phyloP scores from a whole-genome alignment of 2,329 filamentous ascomycete species.

The Claviceps lovelessii region DNA sequence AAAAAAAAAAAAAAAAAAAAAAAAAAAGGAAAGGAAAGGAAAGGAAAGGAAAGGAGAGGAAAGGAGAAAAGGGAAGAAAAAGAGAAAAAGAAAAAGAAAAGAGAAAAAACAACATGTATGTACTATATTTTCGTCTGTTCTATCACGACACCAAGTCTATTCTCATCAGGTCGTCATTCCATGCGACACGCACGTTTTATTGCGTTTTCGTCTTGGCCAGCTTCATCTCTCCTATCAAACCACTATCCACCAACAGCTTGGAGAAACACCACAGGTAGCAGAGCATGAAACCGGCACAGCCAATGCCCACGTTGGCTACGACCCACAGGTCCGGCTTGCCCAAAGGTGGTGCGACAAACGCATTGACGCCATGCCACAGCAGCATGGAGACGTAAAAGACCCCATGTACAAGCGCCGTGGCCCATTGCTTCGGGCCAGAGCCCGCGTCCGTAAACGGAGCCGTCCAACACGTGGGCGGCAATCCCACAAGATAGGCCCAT shows the following conservation, averaged over 20 bases:
- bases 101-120: background rate
- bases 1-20: background rate
- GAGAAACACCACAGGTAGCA: constrained; percentile 88
- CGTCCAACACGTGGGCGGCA: constrained; percentile 62
- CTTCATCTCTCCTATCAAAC: constrained; percentile 25
- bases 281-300: constrained; percentile 68
- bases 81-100: too few relatives aligned
- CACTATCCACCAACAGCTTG: constrained; percentile 48
- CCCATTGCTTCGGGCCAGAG: constrained; percentile 25
- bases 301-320: constrained; percentile 76
- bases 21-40: too few relatives aligned
- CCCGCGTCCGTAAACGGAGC: constrained; percentile 46
- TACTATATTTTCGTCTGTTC: background rate
- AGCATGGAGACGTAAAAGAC: constrained; percentile 66
- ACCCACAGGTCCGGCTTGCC: constrained; percentile 90
- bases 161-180: background rate
- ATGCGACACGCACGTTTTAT: constrained; percentile 1
- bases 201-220: constrained; percentile 23
- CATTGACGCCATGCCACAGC: constrained; percentile 67
- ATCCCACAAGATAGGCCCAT: constrained; percentile 81
- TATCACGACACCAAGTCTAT: too few relatives aligned
- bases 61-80: too few relatives aligned
- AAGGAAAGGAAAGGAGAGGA: too few relatives aligned
- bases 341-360: constrained; percentile 49
- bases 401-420: constrained; percentile 55